A percentile compares a stretch with the other conserved stretches of the same genome.
phyloP scores from a whole-genome alignment of 148 eudicot species.

The Polygonum maritimum region DNA sequence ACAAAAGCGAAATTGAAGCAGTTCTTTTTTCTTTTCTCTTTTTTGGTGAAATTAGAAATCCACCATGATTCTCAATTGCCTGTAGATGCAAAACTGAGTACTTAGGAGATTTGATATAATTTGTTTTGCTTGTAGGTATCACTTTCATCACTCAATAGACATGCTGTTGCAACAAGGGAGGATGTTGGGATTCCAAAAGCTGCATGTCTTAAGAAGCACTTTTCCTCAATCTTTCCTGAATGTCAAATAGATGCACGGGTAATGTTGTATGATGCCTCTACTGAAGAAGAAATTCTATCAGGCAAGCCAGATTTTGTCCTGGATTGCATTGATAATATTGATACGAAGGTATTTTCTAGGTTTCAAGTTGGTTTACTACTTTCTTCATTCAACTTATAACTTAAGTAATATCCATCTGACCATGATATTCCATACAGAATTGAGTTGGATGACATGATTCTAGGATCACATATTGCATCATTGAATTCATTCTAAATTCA shows the following conservation, averaged over 20 bases:
- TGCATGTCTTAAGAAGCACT: slow-evolving; percentile 86
- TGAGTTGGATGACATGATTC: neutral
- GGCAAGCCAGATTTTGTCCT: slow-evolving; percentile 92
- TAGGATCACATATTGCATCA: neutral
- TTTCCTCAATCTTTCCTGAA: slow-evolving; percentile 76
- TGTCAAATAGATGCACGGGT: slow-evolving; percentile 85
- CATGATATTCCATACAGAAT: neutral
- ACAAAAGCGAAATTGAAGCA: neutral
- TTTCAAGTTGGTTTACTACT: neutral
- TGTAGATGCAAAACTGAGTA: neutral
- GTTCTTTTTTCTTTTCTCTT: neutral
- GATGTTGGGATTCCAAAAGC: slow-evolving; percentile 97
- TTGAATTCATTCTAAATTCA: neutral
- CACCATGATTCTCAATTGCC: neutral
- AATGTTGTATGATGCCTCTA: slow-evolving; percentile 62
- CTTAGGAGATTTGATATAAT: neutral
- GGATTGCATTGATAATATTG: slow-evolving; percentile 98
- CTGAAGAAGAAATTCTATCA: slow-evolving; percentile 85
- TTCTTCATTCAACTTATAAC: neutral
- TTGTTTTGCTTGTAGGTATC: slow-evolving; percentile 48
- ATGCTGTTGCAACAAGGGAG: slow-evolving; percentile 94
- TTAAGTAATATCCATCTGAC: neutral
- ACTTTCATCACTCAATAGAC: slow-evolving; percentile 91
- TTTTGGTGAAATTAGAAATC: neutral
- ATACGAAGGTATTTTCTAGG: slow-evolving; percentile 59